Evolutionary conservation across 2,329 filamentous ascomycete species (phyloP).

Genomic region (Nemania sp.): DNA sequence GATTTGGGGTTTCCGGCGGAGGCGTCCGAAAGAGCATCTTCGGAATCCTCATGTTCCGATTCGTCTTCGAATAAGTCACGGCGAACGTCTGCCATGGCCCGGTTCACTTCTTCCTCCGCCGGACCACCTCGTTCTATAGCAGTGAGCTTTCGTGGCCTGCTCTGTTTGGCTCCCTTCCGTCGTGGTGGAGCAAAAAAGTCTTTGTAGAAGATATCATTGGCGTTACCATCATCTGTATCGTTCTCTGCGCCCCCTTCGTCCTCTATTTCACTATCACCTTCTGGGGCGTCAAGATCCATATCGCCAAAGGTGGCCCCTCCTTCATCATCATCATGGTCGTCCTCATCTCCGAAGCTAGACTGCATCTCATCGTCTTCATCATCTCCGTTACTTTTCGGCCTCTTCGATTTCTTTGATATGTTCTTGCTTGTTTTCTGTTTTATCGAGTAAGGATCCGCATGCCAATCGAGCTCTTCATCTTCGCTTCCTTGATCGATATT

Average conservation of each 20-base stretch:
- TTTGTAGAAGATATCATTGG: conserved; percentile 89
- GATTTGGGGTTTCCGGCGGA: conserved; percentile 78
- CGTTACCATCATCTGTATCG: conserved; percentile 72
- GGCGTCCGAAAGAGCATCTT: conserved; percentile 72
- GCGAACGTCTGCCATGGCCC: conserved; percentile 87
- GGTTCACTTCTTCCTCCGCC: conserved; percentile 76
- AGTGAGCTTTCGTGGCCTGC: conserved; percentile 57
- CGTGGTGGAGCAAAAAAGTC: conserved; percentile 93
- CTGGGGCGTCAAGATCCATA: conserved; percentile 77
- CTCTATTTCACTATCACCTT: conserved; percentile 76
- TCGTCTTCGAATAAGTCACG: conserved; percentile 90
- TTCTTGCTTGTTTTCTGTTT: conserved; percentile 44
- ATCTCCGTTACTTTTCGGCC: conserved; percentile 52
- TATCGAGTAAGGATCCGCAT: conserved; percentile 75
- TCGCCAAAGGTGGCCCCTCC: conserved; percentile 87
- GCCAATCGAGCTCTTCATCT: conserved; percentile 90
- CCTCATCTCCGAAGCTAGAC: conserved; percentile 64
- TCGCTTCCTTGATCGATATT: conserved; percentile 81
- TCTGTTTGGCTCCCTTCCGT: conserved; percentile 73
- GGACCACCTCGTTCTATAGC: conserved; percentile 58
- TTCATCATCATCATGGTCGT: conserved; percentile 77
- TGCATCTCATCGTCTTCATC: conserved; percentile 55
- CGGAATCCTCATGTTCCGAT: conserved; percentile 73
- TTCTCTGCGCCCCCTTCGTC: conserved; percentile 72
- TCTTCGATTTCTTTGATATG: conserved; percentile 46